Evolutionary conservation across 257 asterid species (phyloP).

Genomic region (Fraxinus quadrangulata): DNA sequence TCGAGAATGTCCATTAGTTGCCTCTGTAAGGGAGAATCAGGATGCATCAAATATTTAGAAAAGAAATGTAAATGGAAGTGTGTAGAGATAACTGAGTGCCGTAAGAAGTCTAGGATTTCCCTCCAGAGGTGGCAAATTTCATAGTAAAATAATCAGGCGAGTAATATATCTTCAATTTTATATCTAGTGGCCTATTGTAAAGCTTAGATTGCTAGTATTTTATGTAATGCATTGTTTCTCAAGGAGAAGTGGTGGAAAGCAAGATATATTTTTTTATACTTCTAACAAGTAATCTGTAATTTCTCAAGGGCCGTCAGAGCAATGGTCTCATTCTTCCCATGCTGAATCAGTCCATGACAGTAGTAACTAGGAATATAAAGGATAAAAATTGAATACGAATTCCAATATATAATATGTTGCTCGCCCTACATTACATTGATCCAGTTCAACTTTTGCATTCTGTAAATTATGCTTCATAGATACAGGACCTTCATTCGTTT

Average conservation of each 20-base stretch:
- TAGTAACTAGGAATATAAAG: not conserved
- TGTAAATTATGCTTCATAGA: not conserved
- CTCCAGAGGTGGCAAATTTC: conserved; percentile 9
- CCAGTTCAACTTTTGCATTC: not conserved
- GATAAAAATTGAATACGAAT: not conserved
- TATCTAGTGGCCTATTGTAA: not conserved
- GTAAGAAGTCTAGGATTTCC: conserved; percentile 9
- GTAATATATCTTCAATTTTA: not conserved
- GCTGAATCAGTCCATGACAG: not conserved
- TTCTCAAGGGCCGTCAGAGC: not conserved
- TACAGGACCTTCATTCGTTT: not conserved
- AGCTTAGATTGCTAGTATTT: not conserved
- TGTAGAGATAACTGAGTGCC: not conserved
- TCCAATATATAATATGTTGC: not conserved
- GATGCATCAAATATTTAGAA: conserved; percentile 12
- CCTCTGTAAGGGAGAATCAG: conserved; percentile 49
- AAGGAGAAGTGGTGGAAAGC: not conserved
- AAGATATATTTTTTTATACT: not conserved
- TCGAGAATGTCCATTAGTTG: conserved; percentile 65
- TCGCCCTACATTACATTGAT: not conserved
- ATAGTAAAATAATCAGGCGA: not conserved
- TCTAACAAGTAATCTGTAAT: not conserved
- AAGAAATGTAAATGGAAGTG: conserved; percentile 11
- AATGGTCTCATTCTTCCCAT: not conserved
- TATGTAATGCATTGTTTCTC: not conserved